Evolutionary conservation across 768 basidiomycete genomes (phyloP), one percentile per base, ranked within the genome.

Genomic region (Coprinopsis marcescibilis): DNA sequence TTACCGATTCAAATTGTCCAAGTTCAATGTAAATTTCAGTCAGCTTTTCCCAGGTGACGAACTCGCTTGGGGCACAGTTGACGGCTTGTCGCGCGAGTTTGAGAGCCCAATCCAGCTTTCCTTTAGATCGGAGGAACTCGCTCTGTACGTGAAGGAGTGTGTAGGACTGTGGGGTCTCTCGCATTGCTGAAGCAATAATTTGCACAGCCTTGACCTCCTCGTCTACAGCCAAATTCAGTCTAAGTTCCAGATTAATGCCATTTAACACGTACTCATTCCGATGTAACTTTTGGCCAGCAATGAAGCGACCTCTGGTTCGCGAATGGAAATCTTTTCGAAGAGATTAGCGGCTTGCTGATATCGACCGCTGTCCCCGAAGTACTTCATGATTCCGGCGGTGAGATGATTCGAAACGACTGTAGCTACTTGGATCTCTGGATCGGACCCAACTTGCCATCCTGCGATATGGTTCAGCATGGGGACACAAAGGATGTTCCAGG

Each of bases 401-500:
- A 99, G 76, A 61, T 98, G 96, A 61, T 99, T 99, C 19, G 93
- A 94, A 3, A 96, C 91, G 23, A 92, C 75, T 2, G 93, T 95
- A 1, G 96, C 96, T 12, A 99, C 95, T 61, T 99, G 96, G 19
- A 98, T 95, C 65, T 99, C 96, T 0, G 96, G 96, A 53, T 98
- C 96, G 0, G 93, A 96, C 2, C 95, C 96, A 6, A 98, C 88
- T 60, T 96, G 94, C 96, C 96, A 98, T 26, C 95, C 93, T 94
- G 34, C 53, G 6, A 32, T 20, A 39, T 4, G 3, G 41, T 45
- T 10, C n/a, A 49, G 29, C 46, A 24, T 27, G 10, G 48, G 25
- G 7, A 39, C 27, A 12, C 25, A 23, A 19, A 21, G 6, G 4
- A 27, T n/a, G 10, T 20, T 1, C 11, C 27, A 33, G 17, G 23